Base-by-base conservation (phyloP, 1,284 basidiomycete genomes). In the Apiotrichum sp. region DNA sequence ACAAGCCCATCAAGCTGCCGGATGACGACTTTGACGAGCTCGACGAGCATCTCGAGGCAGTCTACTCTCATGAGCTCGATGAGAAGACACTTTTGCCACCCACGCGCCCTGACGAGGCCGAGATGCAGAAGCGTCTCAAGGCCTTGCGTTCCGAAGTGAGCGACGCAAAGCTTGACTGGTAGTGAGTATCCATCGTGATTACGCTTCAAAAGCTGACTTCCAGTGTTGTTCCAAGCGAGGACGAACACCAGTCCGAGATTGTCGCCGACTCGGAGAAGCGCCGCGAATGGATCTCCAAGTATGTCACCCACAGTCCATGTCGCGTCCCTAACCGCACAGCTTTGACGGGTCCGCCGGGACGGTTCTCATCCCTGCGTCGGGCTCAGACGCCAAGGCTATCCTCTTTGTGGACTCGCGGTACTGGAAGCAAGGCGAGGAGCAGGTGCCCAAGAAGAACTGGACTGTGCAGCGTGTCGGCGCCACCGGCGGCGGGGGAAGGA, bases 341-440 rank as follows among this genome's bases (percentile, higher is more conserved):
- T 96, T 96, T 72, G 83, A 84, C 16, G 93, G 93, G 11, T 85
- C 86, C n/a, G 86, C 87, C 3, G 93, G 92, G 6, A 82, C 85
- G 50, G 92, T 88, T 5, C 80, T 97, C 44, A 77, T 95, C 29
- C 85, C 87, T 1, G 80, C 80, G 1, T 76, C 79, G 3, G 85
- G 86, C 4, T 86, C 87, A 64, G 62, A 68, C 13, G 63, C 65
- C 11, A 66, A 70, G 38, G 74, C 72, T 0, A 61, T 71, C 4
- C 80, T 96, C 33, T 81, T 93, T 62, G 87, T 86, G 22, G 92
- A 97, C 73, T 89, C 90, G 32, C 82, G 91, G 33, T 96, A 96
- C 73, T 95, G 89, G 86, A 71, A 86, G 1, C 90, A 93, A 75
- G 91, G 92, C 6, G 80, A 80, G 8, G 79, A 84, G 10, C 84